phyloP scores from a whole-genome alignment of 257 asterid species.

The Linaria vulgaris region DNA sequence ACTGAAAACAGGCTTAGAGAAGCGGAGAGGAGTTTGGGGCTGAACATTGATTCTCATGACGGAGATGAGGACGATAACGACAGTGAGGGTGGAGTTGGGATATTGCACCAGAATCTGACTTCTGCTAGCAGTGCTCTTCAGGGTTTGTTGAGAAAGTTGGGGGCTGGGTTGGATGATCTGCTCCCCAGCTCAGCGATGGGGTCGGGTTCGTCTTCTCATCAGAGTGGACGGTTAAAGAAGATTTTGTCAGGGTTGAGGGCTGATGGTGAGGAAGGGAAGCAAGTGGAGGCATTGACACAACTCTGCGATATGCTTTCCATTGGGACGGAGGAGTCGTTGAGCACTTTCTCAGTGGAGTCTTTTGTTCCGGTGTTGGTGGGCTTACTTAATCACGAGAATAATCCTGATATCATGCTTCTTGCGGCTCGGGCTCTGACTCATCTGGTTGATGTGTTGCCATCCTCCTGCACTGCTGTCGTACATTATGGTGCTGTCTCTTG shows the following conservation, averaged over 20 bases:
- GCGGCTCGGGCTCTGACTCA: conserved; percentile 96
- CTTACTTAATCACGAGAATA: conserved; percentile 79
- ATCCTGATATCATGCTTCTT: conserved; percentile 93
- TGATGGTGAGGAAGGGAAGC: conserved; percentile 96
- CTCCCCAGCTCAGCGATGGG: conserved; percentile 88
- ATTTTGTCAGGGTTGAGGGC: conserved; percentile 84
- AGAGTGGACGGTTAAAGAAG: conserved; percentile 84
- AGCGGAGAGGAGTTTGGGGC: conserved; percentile 62
- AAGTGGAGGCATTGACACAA: conserved; percentile 89
- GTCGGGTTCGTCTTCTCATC: conserved; percentile 82
- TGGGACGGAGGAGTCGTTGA: conserved; percentile 90
- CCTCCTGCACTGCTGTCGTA: conserved; percentile 94
- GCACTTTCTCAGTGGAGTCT: conserved; percentile 90
- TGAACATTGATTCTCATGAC: conserved; percentile 71
- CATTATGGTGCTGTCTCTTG: conserved; percentile 96
- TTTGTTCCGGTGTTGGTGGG: conserved; percentile 98
- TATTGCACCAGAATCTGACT: conserved; percentile 79
- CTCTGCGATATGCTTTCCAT: conserved; percentile 94
- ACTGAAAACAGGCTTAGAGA: conserved; percentile 67
- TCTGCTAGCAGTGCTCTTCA: conserved; percentile 96
- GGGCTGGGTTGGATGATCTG: conserved; percentile 95
- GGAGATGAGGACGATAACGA: conserved; percentile 80
- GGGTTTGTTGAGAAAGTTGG: conserved; percentile 82
- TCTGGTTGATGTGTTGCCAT: conserved; percentile 92
- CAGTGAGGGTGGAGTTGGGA: conserved; percentile 82